Evolutionary conservation across 352 stramenopile genomes (phyloP).

Genomic region (Thalassiosira hispida): DNA sequence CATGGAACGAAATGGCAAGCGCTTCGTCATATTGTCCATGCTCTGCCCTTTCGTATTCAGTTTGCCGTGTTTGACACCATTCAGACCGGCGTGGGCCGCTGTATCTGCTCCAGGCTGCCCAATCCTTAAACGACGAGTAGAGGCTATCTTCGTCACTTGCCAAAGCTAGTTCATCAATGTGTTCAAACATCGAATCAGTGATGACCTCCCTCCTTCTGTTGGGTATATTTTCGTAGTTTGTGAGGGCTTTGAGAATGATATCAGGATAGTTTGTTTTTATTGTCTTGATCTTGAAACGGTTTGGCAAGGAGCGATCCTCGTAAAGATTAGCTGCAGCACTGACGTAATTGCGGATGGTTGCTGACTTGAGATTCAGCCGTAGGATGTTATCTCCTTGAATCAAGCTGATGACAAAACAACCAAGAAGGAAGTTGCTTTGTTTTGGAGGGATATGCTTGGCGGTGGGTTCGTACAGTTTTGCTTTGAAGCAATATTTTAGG

Average conservation of each 20-base stretch:
- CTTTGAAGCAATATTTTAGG: conserved; percentile 19
- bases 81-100: conserved; percentile 4
- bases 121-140: conserved; percentile 21
- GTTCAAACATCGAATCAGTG: conserved; percentile 21
- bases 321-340: conserved; percentile 1
- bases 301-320: background rate
- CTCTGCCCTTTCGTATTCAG: conserved; percentile 6
- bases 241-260: conserved; percentile 3
- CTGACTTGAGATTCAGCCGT: background rate
- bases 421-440: conserved; percentile 36
- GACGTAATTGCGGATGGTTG: conserved; percentile 21
- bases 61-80: conserved; percentile 34
- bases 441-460: background rate
- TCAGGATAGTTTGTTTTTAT: background rate
- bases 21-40: background rate
- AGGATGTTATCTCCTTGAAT: conserved; percentile 36
- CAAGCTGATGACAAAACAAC: conserved; percentile 28
- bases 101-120: conserved; percentile 4
- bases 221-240: conserved; percentile 10
- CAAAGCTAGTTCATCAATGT: conserved; percentile 8
- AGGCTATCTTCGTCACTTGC: background rate
- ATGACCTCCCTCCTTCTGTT: conserved; percentile 20
- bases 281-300: background rate
- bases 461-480: background rate
- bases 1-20: background rate